Conservation (phyloP, 2,329 filamentous ascomycete genomes). For the Fusarium musae region DNA sequence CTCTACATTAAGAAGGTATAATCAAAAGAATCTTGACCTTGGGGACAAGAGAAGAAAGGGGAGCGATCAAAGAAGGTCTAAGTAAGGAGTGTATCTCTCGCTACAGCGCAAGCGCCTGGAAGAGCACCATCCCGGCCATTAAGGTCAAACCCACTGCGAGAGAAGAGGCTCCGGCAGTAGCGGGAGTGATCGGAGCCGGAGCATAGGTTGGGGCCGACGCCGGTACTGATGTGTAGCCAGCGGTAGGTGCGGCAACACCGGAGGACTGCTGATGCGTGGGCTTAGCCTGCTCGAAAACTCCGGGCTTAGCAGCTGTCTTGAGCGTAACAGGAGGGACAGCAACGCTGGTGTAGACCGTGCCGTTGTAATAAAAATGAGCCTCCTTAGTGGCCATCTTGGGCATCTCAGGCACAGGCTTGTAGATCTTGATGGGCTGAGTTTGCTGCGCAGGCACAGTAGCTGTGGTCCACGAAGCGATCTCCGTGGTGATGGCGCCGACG, state of each 20-base stretch:
- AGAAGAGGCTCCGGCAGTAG: conserved; percentile 60
- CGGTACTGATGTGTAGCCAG: conserved; percentile 33
- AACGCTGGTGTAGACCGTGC: conserved; percentile 24
- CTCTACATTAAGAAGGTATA: conserved; percentile 15
- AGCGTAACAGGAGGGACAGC: conserved; percentile 28
- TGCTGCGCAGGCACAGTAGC: conserved; percentile 30
- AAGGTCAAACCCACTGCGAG: conserved; percentile 42
- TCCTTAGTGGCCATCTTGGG: conserved; percentile 16
- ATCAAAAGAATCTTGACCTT: conserved; percentile 5
- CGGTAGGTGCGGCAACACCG: conserved; percentile 38
- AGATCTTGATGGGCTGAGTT: conserved; percentile 22
- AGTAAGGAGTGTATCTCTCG: not conserved
- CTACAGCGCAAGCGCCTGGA: conserved; percentile 47
- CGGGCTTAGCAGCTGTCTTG: conserved; percentile 35
- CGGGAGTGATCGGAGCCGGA: conserved; percentile 48
- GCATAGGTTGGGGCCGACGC: conserved; percentile 14
- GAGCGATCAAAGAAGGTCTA: not conserved
- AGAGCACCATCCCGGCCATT: conserved; percentile 41
- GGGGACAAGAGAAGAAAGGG: conserved; percentile 11
- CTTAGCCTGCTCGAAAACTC: conserved; percentile 24
- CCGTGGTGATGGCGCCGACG: conserved; percentile 48
- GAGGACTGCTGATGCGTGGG: conserved; percentile 22
- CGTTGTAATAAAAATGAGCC: conserved; percentile 14
- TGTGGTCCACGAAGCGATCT: conserved; percentile 42
- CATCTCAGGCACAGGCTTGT: conserved; percentile 26